These are phyloP conservation scores for Platanthera zijinensis DNA, from an alignment of 106 monocot species.

Conservation along the genomic window DNA sequence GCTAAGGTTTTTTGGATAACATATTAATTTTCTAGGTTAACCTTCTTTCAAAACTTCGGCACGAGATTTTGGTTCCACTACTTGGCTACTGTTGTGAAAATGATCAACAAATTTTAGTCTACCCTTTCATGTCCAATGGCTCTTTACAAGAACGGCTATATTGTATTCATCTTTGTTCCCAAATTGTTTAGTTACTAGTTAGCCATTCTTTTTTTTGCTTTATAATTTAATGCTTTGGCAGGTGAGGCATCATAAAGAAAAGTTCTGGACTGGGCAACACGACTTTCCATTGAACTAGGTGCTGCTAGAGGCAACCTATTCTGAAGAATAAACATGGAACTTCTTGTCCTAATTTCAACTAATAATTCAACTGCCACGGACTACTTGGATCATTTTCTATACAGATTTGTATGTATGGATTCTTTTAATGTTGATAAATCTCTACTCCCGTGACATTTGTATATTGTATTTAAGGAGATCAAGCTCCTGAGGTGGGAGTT, in stretches of 20 bases:
- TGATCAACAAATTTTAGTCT: constrained; percentile 61
- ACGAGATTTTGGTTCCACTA: constrained; percentile 62
- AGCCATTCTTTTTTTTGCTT: neutral
- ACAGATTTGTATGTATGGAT: neutral
- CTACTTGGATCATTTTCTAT: neutral
- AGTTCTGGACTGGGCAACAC: constrained; percentile 50
- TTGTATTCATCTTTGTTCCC: constrained; percentile 18
- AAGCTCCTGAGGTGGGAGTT: too few relatives aligned
- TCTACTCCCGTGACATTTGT: too few relatives aligned
- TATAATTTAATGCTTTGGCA: constrained; percentile 7
- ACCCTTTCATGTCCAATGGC: constrained; percentile 68
- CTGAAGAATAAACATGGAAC: neutral
- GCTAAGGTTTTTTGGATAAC: neutral
- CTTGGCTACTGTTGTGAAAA: constrained; percentile 64
- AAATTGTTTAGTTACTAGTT: neutral
- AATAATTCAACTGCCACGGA: neutral
- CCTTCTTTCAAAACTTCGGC: constrained; percentile 45
- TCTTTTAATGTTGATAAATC: neutral
- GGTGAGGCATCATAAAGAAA: constrained; percentile 65
- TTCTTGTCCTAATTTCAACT: neutral
- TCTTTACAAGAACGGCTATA: constrained; percentile 60
- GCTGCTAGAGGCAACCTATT: constrained; percentile 41
- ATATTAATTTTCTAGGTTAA: constrained; percentile 24
- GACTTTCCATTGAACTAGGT: constrained; percentile 50
- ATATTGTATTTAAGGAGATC: too few relatives aligned